These are phyloP conservation scores for Claviceps sp. DNA, from an alignment of 2,329 filamentous ascomycete genomes.

Conservation along the genomic window DNA sequence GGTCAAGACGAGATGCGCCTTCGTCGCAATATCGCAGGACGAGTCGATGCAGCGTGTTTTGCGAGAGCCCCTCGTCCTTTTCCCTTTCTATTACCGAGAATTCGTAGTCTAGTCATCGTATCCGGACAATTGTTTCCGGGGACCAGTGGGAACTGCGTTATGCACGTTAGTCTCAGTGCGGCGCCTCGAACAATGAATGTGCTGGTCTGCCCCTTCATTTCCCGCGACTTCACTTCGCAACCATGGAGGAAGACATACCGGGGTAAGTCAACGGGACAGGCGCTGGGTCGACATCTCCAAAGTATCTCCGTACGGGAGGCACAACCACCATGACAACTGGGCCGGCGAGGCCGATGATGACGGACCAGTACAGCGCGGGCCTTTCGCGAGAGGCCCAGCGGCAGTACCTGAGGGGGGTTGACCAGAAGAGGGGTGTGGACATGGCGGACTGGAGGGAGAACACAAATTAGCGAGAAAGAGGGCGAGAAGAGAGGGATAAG, in stretches of 20 bases:
- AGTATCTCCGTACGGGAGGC: constrained; percentile 55
- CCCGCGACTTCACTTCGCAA: background rate
- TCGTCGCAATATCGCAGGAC: background rate
- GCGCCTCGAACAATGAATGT: background rate
- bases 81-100: background rate
- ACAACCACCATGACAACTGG: constrained; percentile 58
- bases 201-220: background rate
- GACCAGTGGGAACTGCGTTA: constrained; percentile 38
- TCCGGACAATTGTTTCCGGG: constrained; percentile 45
- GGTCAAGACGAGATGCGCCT: background rate
- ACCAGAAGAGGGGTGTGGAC: constrained; percentile 69
- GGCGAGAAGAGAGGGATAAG: background rate
- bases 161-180: background rate
- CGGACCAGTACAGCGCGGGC: constrained; percentile 83
- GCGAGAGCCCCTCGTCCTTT: background rate
- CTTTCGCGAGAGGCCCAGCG: constrained; percentile 80
- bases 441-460: constrained; percentile 28
- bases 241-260: constrained; percentile 43
- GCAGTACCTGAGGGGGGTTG: constrained; percentile 68
- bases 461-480: background rate
- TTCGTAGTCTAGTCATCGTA: constrained; percentile 39
- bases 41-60: background rate
- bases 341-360: constrained; percentile 58
- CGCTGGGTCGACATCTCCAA: constrained; percentile 62
- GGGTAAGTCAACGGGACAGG: constrained; percentile 84